phyloP scores from a whole-genome alignment of 2,329 filamentous ascomycete genomes.

The Scedosporium boydii region DNA sequence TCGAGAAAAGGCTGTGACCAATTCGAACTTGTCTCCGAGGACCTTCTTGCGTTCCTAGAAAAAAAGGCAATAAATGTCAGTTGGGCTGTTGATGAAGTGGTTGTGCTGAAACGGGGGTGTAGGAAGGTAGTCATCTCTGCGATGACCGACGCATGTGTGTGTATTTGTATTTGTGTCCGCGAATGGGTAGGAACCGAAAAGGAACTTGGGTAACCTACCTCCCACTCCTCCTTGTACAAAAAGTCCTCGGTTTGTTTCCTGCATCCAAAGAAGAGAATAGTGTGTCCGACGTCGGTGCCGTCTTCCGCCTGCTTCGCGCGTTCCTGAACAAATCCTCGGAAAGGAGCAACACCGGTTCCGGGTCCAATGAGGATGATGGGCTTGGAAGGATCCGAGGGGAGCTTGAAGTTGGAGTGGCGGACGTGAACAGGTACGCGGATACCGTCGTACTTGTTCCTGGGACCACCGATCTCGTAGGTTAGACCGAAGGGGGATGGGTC shows the following conservation, averaged over 20 bases:
- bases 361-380: slow-evolving; percentile 95
- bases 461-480: slow-evolving; percentile 78
- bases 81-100: background rate
- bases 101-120: background rate
- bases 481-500: slow-evolving; percentile 74
- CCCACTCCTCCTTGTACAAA: slow-evolving; percentile 84
- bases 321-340: slow-evolving; percentile 92
- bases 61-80: background rate
- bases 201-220: slow-evolving; percentile 48
- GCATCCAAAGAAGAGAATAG: slow-evolving; percentile 92
- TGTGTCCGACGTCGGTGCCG: slow-evolving; percentile 76
- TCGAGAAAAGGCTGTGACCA: slow-evolving; percentile 93
- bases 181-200: background rate
- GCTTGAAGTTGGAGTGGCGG: slow-evolving; percentile 97
- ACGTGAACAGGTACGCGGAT: slow-evolving; percentile 92
- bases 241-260: slow-evolving; percentile 83
- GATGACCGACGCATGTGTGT: background rate
- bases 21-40: slow-evolving; percentile 80
- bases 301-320: slow-evolving; percentile 72
- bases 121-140: no score
- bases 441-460: slow-evolving; percentile 94
- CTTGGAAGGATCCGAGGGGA: slow-evolving; percentile 88
- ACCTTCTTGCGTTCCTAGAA: slow-evolving; percentile 68
- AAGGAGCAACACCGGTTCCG: slow-evolving; percentile 91
- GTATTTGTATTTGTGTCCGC: background rate